Base-by-base conservation (phyloP, 1,284 basidiomycete species). In the Ceratorhiza oryzae-sativae region DNA sequence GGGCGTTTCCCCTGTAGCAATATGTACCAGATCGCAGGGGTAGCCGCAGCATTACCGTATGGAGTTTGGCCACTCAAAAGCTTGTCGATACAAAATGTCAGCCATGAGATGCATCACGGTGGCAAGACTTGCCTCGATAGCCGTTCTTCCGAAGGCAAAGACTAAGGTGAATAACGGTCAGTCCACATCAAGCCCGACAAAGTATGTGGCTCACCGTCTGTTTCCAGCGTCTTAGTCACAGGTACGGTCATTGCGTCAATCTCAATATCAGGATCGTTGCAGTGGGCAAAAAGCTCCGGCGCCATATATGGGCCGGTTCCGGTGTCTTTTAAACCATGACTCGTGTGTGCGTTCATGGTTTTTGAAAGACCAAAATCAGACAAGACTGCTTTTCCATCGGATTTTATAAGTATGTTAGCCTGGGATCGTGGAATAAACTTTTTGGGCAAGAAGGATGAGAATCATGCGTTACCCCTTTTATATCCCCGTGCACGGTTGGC, bases 301-400 rank as follows among this genome's bases (percentile, higher is more conserved):
- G 48, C 42, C 51, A 55, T 55, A 39, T 56, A 56, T 23, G 65
- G 59, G 12, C 59, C 59, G 13, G 59, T 67, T 13, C 53, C 49
- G 12, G 63, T 67, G 32, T 67, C 53, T 41, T 51, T 67, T 18
- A 67, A 53, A 20, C 48, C 63, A 34, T 53, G 53, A n/a, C 63
- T 56, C 20, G 61, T 60, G 39, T 46, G 59, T 13, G 59, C 71
- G 41, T 72, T 61, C 25, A 72, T 60, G 10, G 61, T 63, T 30
- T 61, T 60, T 32, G 71, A 72, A 2, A 72, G 60, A 27, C 71
- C 71, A 65, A 72, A 72, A 20, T 72, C 71, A 2, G 71, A 25
- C 25, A 72, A 45, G 36, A 72, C 61, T 1, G 71, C 59, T 20
- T 45, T n/a, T 25, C 61, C 59, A 23, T 53, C 39, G 18, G 48